A percentile compares a stretch with the other conserved stretches of the same genome.
Conservation (phyloP, 306 rosid species). For the Luffa acutangula region DNA sequence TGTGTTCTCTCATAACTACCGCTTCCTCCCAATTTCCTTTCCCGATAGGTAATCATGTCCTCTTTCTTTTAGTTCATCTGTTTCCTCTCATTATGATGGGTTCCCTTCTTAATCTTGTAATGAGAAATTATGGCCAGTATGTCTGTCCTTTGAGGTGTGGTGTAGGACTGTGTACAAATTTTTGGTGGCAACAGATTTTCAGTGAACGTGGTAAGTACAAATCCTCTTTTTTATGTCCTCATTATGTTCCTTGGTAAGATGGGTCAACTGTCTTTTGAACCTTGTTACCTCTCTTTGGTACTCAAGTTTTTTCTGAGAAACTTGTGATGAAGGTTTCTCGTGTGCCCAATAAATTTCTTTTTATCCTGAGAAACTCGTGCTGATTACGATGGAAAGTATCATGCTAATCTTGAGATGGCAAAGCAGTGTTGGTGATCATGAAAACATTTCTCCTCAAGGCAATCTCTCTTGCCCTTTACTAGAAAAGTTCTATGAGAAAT, state of each 20-base stretch:
- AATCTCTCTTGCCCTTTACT: not conserved
- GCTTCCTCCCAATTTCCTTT: not conserved
- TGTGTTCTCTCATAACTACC: not conserved
- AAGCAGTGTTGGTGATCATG: not conserved
- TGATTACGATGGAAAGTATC: not conserved
- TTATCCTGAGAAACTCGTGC: not conserved
- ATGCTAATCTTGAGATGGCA: not conserved
- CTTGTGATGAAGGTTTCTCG: not conserved
- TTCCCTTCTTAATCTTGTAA: not conserved
- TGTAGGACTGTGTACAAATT: not conserved
- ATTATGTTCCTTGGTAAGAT: not conserved
- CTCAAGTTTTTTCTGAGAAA: not conserved
- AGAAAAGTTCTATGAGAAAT: not conserved
- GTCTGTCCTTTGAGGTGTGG: not conserved
- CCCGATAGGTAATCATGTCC: no score
- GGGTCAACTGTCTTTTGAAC: not conserved
- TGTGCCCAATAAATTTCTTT: not conserved
- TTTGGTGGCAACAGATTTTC: not conserved
- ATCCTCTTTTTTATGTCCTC: not conserved
- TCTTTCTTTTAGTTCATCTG: not conserved
- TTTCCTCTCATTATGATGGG: not conserved
- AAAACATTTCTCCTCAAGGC: not conserved
- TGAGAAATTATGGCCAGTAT: not conserved
- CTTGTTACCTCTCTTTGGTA: not conserved
- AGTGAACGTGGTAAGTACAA: not conserved